phyloP scores from a whole-genome alignment of 2,329 filamentous ascomycete species.

The Tolypocladium pustulatum region DNA sequence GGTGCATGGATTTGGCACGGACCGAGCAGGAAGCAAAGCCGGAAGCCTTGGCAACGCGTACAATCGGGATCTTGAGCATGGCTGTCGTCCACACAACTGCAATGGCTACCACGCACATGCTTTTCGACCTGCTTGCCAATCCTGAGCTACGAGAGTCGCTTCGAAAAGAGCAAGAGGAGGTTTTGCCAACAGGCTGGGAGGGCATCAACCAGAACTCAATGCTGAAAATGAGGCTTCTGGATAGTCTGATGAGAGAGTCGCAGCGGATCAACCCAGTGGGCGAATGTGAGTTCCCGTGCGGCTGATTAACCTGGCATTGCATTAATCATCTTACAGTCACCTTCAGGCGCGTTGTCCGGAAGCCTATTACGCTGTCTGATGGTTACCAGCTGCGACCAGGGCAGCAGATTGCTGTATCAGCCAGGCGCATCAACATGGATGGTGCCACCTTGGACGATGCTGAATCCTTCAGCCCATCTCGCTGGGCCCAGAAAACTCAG shows the following conservation, averaged over 20 bases:
- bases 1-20: slow-evolving; percentile 7
- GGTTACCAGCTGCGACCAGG: slow-evolving; percentile 4
- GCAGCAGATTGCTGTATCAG: slow-evolving; percentile 6
- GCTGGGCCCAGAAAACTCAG: slow-evolving; percentile 3
- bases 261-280: slow-evolving; percentile 9
- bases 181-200: slow-evolving; percentile 3
- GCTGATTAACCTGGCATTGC: no score
- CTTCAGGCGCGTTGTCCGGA: slow-evolving; percentile 6
- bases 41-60: slow-evolving; percentile 5
- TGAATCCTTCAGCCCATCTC: slow-evolving; percentile 2
- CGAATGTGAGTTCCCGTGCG: slow-evolving; percentile 1
- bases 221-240: slow-evolving; percentile 10
- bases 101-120: slow-evolving; percentile 8
- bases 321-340: slow-evolving; percentile 2
- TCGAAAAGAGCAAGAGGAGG: slow-evolving; percentile 2
- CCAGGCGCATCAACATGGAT: slow-evolving; percentile 5
- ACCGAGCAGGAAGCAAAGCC: slow-evolving; percentile 5
- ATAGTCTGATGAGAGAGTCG: slow-evolving; percentile 11
- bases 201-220: slow-evolving; percentile 7
- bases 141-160: slow-evolving; percentile 1
- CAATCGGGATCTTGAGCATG: slow-evolving; percentile 8
- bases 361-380: slow-evolving; percentile 6
- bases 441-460: slow-evolving; percentile 1
- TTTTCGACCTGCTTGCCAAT: slow-evolving; percentile 6
- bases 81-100: slow-evolving; percentile 10